Conservation (phyloP, 2,329 filamentous ascomycete species). For the Penicillium nordicum region DNA sequence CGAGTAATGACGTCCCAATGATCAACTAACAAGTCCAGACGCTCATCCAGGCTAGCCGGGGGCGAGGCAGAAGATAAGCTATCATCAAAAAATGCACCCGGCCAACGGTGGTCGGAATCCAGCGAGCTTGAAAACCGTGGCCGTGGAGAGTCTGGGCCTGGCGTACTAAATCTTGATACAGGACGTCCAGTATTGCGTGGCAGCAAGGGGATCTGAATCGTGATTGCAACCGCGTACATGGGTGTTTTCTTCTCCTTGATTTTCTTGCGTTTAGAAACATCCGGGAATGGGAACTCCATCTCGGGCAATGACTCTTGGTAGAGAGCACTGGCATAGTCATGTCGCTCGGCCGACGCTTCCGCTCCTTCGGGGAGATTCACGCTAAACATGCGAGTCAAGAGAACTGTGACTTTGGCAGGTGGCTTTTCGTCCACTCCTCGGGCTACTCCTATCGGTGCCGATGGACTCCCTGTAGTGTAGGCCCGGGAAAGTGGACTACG, state of each 20-base stretch:
- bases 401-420: slow-evolving; percentile 50
- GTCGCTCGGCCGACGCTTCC: slow-evolving; percentile 34
- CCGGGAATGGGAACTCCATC: slow-evolving; percentile 38
- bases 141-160: slow-evolving; percentile 32
- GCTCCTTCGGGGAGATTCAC: slow-evolving; percentile 51
- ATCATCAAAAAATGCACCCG: slow-evolving; percentile 37
- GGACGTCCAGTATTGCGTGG: slow-evolving; percentile 34
- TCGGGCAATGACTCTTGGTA: slow-evolving; percentile 35
- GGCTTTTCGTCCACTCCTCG: slow-evolving; percentile 36
- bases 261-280: slow-evolving; percentile 43
- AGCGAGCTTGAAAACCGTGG: slow-evolving; percentile 40
- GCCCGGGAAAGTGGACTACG: slow-evolving; percentile 38
- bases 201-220: slow-evolving; percentile 51
- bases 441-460: slow-evolving; percentile 25
- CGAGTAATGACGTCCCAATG: slow-evolving; percentile 60
- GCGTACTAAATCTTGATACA: slow-evolving; percentile 35
- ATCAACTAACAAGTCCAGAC: slow-evolving; percentile 55
- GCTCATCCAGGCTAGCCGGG: slow-evolving; percentile 50
- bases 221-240: slow-evolving; percentile 58
- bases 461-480: slow-evolving; percentile 37
- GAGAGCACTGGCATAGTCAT: slow-evolving; percentile 32
- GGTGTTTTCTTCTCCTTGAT: slow-evolving; percentile 54
- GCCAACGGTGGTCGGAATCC: slow-evolving; percentile 42
- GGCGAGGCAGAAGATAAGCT: slow-evolving; percentile 45
- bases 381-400: slow-evolving; percentile 59